Evolutionary conservation across 2,329 filamentous ascomycete genomes (phyloP), one percentile per base, ranked within the genome.

Genomic region (Rhexocercosporidium sp.): DNA sequence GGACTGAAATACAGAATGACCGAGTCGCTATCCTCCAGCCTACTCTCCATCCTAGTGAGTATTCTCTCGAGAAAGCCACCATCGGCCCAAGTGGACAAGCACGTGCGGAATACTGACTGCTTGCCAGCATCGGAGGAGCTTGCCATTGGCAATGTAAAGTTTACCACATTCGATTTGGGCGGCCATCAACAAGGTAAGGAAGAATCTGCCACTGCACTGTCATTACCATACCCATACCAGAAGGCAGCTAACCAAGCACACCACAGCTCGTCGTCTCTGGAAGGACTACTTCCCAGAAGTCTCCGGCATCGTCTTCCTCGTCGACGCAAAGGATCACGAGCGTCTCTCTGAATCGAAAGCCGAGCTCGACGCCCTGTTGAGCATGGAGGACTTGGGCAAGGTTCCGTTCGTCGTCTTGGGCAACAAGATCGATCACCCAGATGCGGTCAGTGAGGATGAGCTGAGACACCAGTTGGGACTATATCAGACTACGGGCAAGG

Each of bases 351-450:
- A 99, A 85, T 92, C 94, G 78, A 98, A 98, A 85, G 95, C 92
- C 76, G 96, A 99, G 85, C 92, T 99, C 70, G 96, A 99, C 78
- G 94, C 92, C 63, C 91, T 98, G 62, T 87, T 99, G 74, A 90
- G 92, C 70, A 97, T 99, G 95, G 96, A 99, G 83, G 95, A 98
- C 79, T 88, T 99, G 46, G 85, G 89, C 79, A 97, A 97, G 86
- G 96, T 97, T 9, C 96, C 96, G 64, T 98, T 98, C 81, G 88
- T 98, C 69, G 89, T 99, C 75, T 88, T 99, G 71, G 96, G 96
- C 75, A 99, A 99, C 89, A 99, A 99, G 89, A 99, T 99, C 81
- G 96, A 99, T 81, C 94, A 98, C 84, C 94, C 94, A 63, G 92
- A 96, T 75, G 96, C 96, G 70, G 90, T 98, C 64, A 95, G 92